Evolutionary conservation across 2,329 filamentous ascomycete genomes (phyloP).

Genomic region (Amauroascus niger): DNA sequence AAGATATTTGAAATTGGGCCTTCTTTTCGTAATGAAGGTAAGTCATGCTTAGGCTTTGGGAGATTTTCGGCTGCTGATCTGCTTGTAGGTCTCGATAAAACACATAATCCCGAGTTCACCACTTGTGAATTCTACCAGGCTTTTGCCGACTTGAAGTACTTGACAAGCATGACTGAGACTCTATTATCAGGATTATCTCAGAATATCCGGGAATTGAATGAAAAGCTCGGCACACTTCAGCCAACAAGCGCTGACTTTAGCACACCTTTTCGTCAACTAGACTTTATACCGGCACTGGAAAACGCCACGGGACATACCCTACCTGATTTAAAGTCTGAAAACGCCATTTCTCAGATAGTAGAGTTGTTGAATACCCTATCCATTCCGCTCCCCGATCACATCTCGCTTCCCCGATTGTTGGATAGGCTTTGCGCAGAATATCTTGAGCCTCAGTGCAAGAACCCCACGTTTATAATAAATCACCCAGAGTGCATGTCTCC

Average conservation of each 20-base stretch:
- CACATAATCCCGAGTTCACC: conserved; percentile 94
- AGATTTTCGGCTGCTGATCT: conserved; percentile 13
- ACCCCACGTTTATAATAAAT: conserved; percentile 76
- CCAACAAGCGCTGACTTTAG: conserved; percentile 50
- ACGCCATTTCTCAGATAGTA: conserved; percentile 52
- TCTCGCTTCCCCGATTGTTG: conserved; percentile 60
- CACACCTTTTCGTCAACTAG: conserved; percentile 52
- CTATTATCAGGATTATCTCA: conserved; percentile 54
- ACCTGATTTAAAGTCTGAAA: conserved; percentile 48
- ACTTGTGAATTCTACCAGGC: conserved; percentile 96
- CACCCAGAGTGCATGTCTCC: conserved; percentile 88
- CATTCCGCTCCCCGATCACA: conserved; percentile 42
- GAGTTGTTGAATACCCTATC: conserved; percentile 44
- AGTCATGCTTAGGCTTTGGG: conserved; percentile 2
- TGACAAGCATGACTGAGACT: conserved; percentile 66
- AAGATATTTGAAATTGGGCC: conserved; percentile 88
- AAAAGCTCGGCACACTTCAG: conserved; percentile 33
- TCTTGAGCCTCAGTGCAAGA: conserved; percentile 64
- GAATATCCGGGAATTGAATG: conserved; percentile 41
- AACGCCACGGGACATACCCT: conserved; percentile 53
- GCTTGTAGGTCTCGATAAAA: conserved; percentile 57
- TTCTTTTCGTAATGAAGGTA: conserved; percentile 84
- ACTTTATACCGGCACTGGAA: conserved; percentile 76
- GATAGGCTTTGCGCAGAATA: conserved; percentile 68
- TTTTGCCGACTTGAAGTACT: conserved; percentile 63